Conservation (phyloP, 1,139 yeast species). For the Zygosaccharomyces pseudobailii region DNA sequence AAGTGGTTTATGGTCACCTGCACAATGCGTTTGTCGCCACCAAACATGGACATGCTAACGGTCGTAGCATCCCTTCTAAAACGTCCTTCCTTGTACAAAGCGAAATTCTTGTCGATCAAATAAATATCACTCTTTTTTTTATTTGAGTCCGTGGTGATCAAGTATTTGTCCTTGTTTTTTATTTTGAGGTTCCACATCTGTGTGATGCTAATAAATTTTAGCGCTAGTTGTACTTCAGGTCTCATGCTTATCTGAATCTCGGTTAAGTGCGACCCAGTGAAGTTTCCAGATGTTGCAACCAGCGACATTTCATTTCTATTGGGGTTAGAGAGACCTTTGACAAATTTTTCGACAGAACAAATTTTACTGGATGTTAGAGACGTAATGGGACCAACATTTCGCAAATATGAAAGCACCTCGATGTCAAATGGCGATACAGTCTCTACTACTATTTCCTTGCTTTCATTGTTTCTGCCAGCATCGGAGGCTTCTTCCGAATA, state of each 20-base stretch:
- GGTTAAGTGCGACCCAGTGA: conserved; percentile 50
- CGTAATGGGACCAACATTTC: conserved; percentile 72
- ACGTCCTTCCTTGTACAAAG: conserved; percentile 57
- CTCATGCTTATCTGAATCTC: conserved; percentile 60
- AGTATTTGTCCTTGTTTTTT: conserved; percentile 46
- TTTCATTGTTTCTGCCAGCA: conserved; percentile 28
- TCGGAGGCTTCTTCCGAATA: conserved; percentile 33
- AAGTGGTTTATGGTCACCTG: conserved; percentile 72
- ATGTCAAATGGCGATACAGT: conserved; percentile 37
- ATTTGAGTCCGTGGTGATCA: conserved; percentile 68
- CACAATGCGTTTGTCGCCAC: conserved; percentile 56
- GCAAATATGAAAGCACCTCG: conserved; percentile 48
- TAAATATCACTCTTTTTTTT: conserved; percentile 68
- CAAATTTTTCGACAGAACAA: conserved; percentile 48
- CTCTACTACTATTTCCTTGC: conserved; percentile 33
- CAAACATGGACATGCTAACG: conserved; percentile 58
- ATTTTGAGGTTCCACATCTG: conserved; percentile 63
- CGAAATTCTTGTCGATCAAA: conserved; percentile 59
- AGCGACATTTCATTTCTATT: conserved; percentile 60
- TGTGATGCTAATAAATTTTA: conserved; percentile 70
- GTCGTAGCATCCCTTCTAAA: conserved; percentile 64
- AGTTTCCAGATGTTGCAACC: conserved; percentile 67
- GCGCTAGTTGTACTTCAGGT: conserved; percentile 61
- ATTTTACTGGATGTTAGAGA: conserved; percentile 63
- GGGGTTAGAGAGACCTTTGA: conserved; percentile 65